phyloP scores from a whole-genome alignment of 2,329 filamentous ascomycete species.

The Aaosphaeria pasadenensis region DNA sequence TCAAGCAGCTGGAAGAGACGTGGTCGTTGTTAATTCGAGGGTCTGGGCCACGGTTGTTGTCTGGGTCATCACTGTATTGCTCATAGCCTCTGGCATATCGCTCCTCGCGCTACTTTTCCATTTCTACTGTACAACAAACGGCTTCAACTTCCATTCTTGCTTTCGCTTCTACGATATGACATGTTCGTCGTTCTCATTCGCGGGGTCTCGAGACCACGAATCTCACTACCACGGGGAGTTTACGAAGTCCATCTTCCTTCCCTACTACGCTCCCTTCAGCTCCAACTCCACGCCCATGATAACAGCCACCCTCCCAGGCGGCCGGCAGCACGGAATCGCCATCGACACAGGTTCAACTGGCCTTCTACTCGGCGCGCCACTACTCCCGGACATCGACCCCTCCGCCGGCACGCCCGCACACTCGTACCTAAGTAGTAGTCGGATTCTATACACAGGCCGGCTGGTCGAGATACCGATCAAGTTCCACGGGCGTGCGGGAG shows the following conservation, averaged over 20 bases:
- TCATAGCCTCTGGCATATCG: too few species aligned
- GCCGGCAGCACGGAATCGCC: constrained; percentile 24
- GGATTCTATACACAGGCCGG: constrained; percentile 30
- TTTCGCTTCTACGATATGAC: too few species aligned
- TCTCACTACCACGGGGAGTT: constrained; percentile 7
- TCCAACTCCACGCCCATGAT: constrained; percentile 23
- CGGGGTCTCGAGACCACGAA: neutral
- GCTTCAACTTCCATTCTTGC: too few species aligned
- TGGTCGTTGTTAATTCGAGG: too few species aligned
- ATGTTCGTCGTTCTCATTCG: too few species aligned
- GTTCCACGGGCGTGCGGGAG: constrained; percentile 19
- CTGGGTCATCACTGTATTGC: too few species aligned
- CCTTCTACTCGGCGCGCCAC: constrained; percentile 28
- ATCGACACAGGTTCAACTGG: constrained; percentile 36
- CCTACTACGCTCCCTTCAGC: constrained; percentile 26
- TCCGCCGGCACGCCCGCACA: constrained; percentile 23
- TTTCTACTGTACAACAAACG: too few species aligned
- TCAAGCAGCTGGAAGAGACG: too few species aligned
- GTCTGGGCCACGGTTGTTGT: too few species aligned
- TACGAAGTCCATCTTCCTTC: constrained; percentile 28
- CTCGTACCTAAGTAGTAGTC: constrained; percentile 33
- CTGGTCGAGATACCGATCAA: constrained; percentile 24
- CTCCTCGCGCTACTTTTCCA: too few species aligned
- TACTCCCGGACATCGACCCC: constrained; percentile 23
- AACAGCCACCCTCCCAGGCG: constrained; percentile 22